These are phyloP conservation scores for Teratosphaeria viscida DNA, from an alignment of 2,329 filamentous ascomycete genomes.

Conservation along the genomic window DNA sequence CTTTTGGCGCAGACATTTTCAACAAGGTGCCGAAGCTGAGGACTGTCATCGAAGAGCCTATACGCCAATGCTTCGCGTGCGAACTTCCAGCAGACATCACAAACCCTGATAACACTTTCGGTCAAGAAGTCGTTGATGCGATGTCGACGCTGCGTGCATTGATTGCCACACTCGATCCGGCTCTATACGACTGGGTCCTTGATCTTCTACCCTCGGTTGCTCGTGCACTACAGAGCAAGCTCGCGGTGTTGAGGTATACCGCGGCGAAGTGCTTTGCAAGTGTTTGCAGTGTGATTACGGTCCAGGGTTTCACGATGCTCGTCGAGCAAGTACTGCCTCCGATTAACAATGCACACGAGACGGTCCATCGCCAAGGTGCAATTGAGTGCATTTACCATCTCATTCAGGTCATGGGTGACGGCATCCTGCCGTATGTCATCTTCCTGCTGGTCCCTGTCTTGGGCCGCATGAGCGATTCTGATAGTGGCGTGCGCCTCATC, in stretches of 20 bases:
- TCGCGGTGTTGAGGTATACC: constrained; percentile 91
- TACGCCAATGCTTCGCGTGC: constrained; percentile 62
- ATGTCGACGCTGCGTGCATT: constrained; percentile 87
- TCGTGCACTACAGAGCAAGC: constrained; percentile 73
- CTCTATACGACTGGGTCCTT: constrained; percentile 70
- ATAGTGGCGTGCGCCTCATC: constrained; percentile 87
- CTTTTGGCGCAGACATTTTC: constrained; percentile 68
- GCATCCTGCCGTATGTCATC: constrained; percentile 92
- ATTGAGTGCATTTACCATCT: constrained; percentile 94
- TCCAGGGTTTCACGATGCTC: constrained; percentile 90
- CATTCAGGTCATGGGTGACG: constrained; percentile 96
- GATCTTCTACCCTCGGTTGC: constrained; percentile 75
- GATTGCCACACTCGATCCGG: constrained; percentile 73
- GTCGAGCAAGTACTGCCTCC: constrained; percentile 87
- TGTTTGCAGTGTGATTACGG: constrained; percentile 89
- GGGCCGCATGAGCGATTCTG: constrained; percentile 95
- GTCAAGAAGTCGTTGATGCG: constrained; percentile 88
- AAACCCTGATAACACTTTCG: constrained; percentile 63
- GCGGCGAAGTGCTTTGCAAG: constrained; percentile 96
- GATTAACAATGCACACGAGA: constrained; percentile 81
- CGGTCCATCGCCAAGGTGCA: constrained; percentile 81
- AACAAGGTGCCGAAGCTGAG: constrained; percentile 75
- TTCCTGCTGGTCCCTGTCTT: constrained; percentile 97
- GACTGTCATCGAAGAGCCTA: constrained; percentile 68
- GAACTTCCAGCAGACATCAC: constrained; percentile 59